Evolutionary conservation across 2,329 filamentous ascomycete species (phyloP).

Genomic region (Microthyrium microscopicum): DNA sequence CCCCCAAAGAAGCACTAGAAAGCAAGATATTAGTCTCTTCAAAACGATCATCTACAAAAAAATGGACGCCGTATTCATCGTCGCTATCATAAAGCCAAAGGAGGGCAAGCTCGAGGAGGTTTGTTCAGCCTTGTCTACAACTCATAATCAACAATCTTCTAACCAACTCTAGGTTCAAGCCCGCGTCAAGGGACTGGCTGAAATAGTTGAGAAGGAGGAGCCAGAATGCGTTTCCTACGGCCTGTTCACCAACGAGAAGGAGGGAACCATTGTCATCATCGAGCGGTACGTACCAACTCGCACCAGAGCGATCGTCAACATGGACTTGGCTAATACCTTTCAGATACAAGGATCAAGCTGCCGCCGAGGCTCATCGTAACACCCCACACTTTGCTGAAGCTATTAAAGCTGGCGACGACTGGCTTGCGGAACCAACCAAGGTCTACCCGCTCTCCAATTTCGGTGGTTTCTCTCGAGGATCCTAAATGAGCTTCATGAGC

Average conservation of each 20-base stretch:
- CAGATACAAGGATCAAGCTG: conserved; percentile 7
- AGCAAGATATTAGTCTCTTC: too few species aligned
- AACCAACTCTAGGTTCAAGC: conserved; percentile 5
- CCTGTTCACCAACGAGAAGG: conserved; percentile 4
- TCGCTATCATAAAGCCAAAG: too few species aligned
- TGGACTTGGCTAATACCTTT: background rate
- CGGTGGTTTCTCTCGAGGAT: conserved; percentile 5
- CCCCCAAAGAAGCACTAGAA: too few species aligned
- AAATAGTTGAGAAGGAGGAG: conserved; percentile 4
- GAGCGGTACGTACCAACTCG: conserved; percentile 4
- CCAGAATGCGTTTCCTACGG: conserved; percentile 7
- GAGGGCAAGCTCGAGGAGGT: too few species aligned
- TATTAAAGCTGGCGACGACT: background rate
- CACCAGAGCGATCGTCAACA: background rate
- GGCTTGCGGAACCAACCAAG: conserved; percentile 3
- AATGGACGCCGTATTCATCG: too few species aligned
- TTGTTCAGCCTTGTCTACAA: too few species aligned
- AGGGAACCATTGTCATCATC: conserved; percentile 2
- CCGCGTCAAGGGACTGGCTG: background rate
- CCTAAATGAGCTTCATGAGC: too few species aligned
- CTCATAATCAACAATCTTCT: too few species aligned
- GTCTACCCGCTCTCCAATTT: conserved; percentile 1
- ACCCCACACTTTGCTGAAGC: background rate
- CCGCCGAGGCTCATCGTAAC: conserved; percentile 5
- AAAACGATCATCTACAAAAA: too few species aligned